Evolutionary conservation across 805 yeast genomes (phyloP), one percentile per base, ranked within the genome.

Genomic region (Nakazawaea wickerhamii): DNA sequence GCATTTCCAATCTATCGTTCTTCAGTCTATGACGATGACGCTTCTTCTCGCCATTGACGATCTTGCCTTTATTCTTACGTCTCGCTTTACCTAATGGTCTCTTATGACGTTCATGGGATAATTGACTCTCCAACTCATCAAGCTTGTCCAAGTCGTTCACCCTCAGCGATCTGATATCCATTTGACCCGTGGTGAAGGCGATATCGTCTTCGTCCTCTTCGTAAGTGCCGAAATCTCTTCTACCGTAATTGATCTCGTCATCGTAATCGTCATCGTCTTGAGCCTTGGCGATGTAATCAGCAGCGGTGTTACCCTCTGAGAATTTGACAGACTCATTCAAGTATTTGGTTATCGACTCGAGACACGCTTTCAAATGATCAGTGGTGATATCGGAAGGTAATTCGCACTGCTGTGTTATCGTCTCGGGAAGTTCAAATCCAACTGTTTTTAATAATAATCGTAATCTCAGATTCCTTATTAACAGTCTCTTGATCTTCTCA

Each of bases 401-500:
- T 13, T 63, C 52, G 47, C 73, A 75, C 3, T 53, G 53, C 34
- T 65, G 74, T 23, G 59, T 64, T 23, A 67, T 55, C 5, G 57
- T 56, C 20, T 49, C 61, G 1, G 79, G 76, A 13, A 73, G 42
- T 4, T 58, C 62, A 44, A 70, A 73, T 6, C 81, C 82, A 17
- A 75, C 55, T 4, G 67, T 50, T 8, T 57, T 55, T 39, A 81
- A 57, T 14, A 80, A 55, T 23, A 76, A 59, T 26, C 86, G 57
- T 14, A 76, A 44, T 39, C 71, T 63, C 2, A 79, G 70, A 42
- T 79, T 76, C 15, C 65, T 66, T 18, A 73, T 64, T 5, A 76
- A 49, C 10, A 52, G 48, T n/a, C 49, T 56, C 42, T 49, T 48
- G 14, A 41, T 31, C 5, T 4, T 17, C 26, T n/a, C 36, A 11